phyloP scores from a whole-genome alignment of 208 protist species.

The Dictyostelium gargantuum region DNA sequence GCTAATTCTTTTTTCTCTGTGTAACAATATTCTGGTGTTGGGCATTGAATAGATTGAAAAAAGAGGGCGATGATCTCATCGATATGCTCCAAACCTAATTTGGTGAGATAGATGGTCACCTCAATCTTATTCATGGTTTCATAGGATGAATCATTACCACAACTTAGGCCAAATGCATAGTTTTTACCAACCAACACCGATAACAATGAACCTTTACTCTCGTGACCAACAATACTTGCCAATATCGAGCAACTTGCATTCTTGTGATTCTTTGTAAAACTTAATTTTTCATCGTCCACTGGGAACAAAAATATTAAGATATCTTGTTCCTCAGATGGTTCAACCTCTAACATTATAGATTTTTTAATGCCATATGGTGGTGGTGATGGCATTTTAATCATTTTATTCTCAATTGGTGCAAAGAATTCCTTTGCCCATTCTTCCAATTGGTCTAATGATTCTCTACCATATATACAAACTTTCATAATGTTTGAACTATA shows the following conservation, averaged over 20 bases:
- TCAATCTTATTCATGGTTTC: not conserved
- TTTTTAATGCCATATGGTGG: not conserved
- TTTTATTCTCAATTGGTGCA: conserved; percentile 19
- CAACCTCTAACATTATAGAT: not conserved
- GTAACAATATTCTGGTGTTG: not conserved
- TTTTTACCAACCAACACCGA: not conserved
- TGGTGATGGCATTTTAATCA: not conserved
- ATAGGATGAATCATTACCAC: not conserved
- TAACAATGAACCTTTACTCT: not conserved
- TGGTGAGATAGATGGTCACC: not conserved
- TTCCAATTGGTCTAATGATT: conserved; percentile 46
- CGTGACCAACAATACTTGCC: conserved; percentile 20
- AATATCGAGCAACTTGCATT: not conserved
- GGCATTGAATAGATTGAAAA: not conserved
- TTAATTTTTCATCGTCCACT: not conserved
- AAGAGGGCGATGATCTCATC: not conserved
- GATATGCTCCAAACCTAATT: not conserved
- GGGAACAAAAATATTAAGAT: not conserved
- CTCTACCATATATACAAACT: not conserved
- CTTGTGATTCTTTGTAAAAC: not conserved
- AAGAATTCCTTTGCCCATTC: not conserved
- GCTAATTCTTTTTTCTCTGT: not conserved
- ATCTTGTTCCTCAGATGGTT: not conserved
- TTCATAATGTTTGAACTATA: conserved; percentile 41
- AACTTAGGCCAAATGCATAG: not conserved